Evolutionary conservation across 208 protist genomes (phyloP), one percentile per base, ranked within the genome.

Genomic region (Leptomonas pyrrhocoris): DNA sequence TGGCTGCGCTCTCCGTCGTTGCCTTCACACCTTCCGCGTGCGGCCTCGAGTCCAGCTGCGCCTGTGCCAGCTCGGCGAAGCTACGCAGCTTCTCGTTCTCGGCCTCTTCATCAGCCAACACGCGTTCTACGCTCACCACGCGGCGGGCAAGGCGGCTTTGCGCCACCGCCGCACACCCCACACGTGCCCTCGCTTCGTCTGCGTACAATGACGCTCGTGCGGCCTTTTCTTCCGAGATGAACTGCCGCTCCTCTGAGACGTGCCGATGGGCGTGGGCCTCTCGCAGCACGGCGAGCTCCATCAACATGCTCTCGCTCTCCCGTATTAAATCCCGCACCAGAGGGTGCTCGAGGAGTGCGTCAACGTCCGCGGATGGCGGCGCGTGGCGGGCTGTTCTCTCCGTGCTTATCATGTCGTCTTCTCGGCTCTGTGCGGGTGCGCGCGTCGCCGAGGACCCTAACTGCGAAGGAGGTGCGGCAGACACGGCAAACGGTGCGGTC

Each of bases 291-390:
- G 46, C 56, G 16, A 88, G 62, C 55, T 84, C 81, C 40, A 53
- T 42, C 13, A 89, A 56, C 79, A 89, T 82, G 19, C 34, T 28
- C 71, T 89, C 86, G 42, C 84, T 86, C 68, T 89, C 83, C 0
- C 68, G 36, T 2, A 92, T 69, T 13, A 92, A 57, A 18, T 87
- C 86, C 2, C 73, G 77, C 2, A 92, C 80, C 30, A 89, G 54
- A 3, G 83, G 59, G 40, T 80, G 61, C 8, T 54, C 15, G 42
- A 88, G 58, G 11, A 79, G 27, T 25, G 49, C 18, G 3, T 38
- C 31, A 34, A 45, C 31, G 18, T 64, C 56, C 50, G 42, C 3
- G 31, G 57, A 18, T n/a, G 57, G 2, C 15, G 40, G 30, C 12
- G 56, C n/a, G 25, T 1, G 27, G 27, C 7, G 42, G n/a, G 40